phyloP scores from a whole-genome alignment of 176 grass and related monocot species.

The Oryza officinalis region DNA sequence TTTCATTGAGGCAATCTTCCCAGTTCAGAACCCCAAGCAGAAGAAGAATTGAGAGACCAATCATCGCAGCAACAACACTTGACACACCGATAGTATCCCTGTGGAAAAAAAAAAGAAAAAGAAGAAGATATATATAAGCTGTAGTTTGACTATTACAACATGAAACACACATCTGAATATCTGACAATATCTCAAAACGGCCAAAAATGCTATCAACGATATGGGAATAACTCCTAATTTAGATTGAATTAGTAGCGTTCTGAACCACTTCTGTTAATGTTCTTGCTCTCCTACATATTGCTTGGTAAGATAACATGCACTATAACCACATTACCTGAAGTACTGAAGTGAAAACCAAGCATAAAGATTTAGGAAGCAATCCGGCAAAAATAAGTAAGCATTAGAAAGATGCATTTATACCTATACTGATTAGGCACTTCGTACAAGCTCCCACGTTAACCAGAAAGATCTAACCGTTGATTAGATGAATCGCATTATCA shows the following conservation, averaged over 20 bases:
- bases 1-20: conserved; percentile 96
- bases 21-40: conserved; percentile 84
- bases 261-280: neutral
- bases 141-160: neutral
- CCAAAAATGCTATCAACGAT: neutral
- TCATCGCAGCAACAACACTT: conserved; percentile 90
- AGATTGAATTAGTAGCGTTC: neutral
- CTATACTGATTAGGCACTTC: neutral
- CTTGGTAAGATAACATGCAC: conserved; percentile 2
- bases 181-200: conserved; percentile 6
- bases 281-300: neutral
- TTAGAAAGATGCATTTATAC: neutral
- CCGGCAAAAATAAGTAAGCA: neutral
- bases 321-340: neutral
- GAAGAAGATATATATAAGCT: neutral
- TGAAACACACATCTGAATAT: neutral
- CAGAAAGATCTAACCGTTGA: too few relatives aligned
- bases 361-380: conserved; percentile 9
- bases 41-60: conserved; percentile 89
- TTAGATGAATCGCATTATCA: too few relatives aligned
- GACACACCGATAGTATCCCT: conserved; percentile 77
- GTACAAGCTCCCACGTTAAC: too few relatives aligned
- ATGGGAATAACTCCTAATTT: neutral
- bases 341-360: neutral
- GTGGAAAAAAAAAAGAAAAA: neutral